Base-by-base conservation (phyloP, 2,329 filamentous ascomycete species). In the Verticillium dahliae region DNA sequence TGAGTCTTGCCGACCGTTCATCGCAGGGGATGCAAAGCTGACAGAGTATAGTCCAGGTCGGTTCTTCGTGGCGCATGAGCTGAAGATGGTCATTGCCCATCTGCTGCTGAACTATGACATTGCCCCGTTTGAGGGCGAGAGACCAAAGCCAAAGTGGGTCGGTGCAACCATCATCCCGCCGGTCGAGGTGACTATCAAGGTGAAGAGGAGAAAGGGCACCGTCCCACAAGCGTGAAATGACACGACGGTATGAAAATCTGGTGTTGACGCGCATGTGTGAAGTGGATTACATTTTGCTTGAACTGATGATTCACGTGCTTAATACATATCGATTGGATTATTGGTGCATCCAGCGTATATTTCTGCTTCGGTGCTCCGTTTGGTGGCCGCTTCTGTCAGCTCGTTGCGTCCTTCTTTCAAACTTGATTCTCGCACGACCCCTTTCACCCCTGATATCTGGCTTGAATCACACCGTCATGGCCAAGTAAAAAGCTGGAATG, bases 61-160 rank as follows among this genome's bases (percentile, higher is more conserved):
- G 0, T 85, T 85, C 72, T 85, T 85, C 62, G 82, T 82, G 0
- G 77, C 81, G 0, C 77, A 83, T 61, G 81, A 84, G 68, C 71
- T 84, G 14, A 86, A 86, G 68, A 81, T 85, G 68, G 73, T 84
- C 14, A 67, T 84, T 38, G 74, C 80, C 1, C 76, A 83, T 60
- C 67, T 85, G 22, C 65, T 85, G 1, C 68, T 80, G 39, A 80
- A 84, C 62, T 85, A 84, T 66, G 82, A 85, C 33, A 71, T 84
- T 61, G 77, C 78, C 65, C 74, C 71, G 37, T 66, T 81, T 6
- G 67, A 69, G 0, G 45, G 57, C 11, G 62, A 73, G 9, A 69
- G 72, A 10, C 80, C 81, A 1, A 72, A 74, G 61, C 70, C 75
- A 6, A 69, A 76, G 54, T 80, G 79, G 74, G 66, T 80, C 34